A percentile compares a stretch with the other conserved stretches of the same genome.
These are phyloP conservation scores for Colletotrichum sp. DNA, from an alignment of 2,329 filamentous ascomycete species.

Conservation along the genomic window DNA sequence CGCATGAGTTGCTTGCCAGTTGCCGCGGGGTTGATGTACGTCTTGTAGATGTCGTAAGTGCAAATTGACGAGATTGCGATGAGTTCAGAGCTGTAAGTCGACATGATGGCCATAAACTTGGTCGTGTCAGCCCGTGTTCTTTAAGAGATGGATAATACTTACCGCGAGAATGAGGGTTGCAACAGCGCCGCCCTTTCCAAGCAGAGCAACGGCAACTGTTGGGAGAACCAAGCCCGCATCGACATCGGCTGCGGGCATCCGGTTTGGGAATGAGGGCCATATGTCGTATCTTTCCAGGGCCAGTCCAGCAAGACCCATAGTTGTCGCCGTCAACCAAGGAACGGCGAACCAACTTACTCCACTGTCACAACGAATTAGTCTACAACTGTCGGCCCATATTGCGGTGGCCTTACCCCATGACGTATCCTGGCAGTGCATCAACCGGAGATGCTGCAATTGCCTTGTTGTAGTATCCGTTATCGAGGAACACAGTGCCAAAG, in stretches of 20 bases:
- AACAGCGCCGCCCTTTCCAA: constrained; percentile 81
- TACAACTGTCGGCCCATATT: no score
- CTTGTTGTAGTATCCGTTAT: constrained; percentile 93
- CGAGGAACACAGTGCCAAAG: constrained; percentile 84
- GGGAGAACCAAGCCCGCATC: constrained; percentile 84
- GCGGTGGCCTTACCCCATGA: constrained; percentile 60
- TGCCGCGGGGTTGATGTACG: constrained; percentile 76
- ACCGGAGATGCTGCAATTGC: constrained; percentile 88
- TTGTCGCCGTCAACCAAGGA: constrained; percentile 87
- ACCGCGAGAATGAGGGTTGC: constrained; percentile 76
- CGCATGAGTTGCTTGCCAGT: constrained; percentile 75
- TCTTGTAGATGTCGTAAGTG: constrained; percentile 84
- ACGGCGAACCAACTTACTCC: constrained; percentile 93
- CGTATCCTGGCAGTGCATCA: constrained; percentile 85
- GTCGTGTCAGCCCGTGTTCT: neutral
- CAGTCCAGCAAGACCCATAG: constrained; percentile 82
- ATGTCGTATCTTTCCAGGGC: constrained; percentile 76
- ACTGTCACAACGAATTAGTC: neutral
- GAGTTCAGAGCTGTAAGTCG: constrained; percentile 80
- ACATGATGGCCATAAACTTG: constrained; percentile 86
- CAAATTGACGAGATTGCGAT: constrained; percentile 85
- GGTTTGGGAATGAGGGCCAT: constrained; percentile 75
- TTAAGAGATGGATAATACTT: accelerated
- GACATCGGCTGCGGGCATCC: constrained; percentile 77
- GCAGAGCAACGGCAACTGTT: constrained; percentile 81